phyloP scores from a whole-genome alignment of 768 basidiomycete genomes.

The Boletus sp. region DNA sequence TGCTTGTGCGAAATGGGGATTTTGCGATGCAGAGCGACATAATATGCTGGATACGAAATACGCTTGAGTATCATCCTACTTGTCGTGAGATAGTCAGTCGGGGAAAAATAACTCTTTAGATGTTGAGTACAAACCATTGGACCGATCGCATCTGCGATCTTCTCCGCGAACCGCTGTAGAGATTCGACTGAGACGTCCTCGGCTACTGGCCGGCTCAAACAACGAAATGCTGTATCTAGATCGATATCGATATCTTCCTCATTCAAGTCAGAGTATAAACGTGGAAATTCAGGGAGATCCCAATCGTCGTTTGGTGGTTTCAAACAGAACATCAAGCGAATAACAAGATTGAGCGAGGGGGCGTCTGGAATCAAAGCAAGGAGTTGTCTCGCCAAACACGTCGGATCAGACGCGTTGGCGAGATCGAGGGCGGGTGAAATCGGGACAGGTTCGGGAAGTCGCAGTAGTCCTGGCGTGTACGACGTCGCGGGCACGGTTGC shows the following conservation, averaged over 20 bases:
- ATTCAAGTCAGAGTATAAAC: slow-evolving; percentile 61
- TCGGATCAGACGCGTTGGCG: slow-evolving; percentile 58
- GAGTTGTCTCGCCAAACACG: slow-evolving; percentile 57
- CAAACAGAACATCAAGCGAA: slow-evolving; percentile 75
- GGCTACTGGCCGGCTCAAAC: slow-evolving; percentile 55
- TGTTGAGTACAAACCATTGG: slow-evolving; percentile 47
- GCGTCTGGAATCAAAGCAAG: slow-evolving; percentile 59
- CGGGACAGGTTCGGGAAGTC: slow-evolving; percentile 32
- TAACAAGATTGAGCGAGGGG: slow-evolving; percentile 61
- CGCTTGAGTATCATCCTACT: slow-evolving; percentile 53
- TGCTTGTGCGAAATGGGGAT: slow-evolving; percentile 41
- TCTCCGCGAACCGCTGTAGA: slow-evolving; percentile 54
- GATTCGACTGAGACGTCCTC: slow-evolving; percentile 53
- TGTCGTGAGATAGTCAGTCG: slow-evolving; percentile 5
- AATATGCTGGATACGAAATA: slow-evolving; percentile 63
- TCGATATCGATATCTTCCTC: slow-evolving; percentile 52
- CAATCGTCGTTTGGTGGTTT: slow-evolving; percentile 80
- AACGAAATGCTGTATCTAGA: slow-evolving; percentile 54
- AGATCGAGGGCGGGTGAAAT: slow-evolving; percentile 59
- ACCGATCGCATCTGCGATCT: slow-evolving; percentile 53
- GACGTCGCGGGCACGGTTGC: slow-evolving; percentile 31
- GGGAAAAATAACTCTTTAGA: not conserved
- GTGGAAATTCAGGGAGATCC: slow-evolving; percentile 72
- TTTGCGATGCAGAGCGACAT: slow-evolving; percentile 64
- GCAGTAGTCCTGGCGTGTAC: slow-evolving; percentile 45